Base-by-base conservation (phyloP, 1,284 basidiomycete species). In the Cryptococcus sp. region DNA sequence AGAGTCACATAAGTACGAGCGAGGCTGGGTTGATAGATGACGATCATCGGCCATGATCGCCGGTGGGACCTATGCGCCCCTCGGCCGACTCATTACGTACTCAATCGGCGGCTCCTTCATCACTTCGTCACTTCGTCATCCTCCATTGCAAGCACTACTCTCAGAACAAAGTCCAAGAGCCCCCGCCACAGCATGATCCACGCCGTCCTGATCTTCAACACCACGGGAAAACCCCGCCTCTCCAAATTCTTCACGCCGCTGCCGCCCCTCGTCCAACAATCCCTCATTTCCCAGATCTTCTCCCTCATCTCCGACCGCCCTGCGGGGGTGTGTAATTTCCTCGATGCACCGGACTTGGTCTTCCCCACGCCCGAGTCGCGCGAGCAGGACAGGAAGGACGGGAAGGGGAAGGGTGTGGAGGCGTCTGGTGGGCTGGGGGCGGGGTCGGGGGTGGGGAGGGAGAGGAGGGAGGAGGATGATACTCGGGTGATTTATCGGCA, bases 231-330 rank as follows among this genome's bases (percentile, higher is more conserved):
- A 61, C 86, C 96, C 12, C 87, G 96, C 47, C 80, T 99, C 56
- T 89, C 91, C 65, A 98, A 97, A 78, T 98, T 97, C 83, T 99
- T 96, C 80, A 89, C 89, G 3, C 86, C 89, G 2, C 80, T 90
- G 28, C 85, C 88, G 52, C 87, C 87, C 56, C 84, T 87, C 18
- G 79, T 85, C 4, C 86, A 88, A 74, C 75, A 71, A 63, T 69
- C 71, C 4, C 82, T 92, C 45, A 83, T 91, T 51, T 84, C 87
- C 63, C 87, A 87, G 79, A 93, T 94, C 71, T 94, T 89, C 76
- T 85, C 85, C 15, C 82, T 94, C 50, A 84, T 95, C 45, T 87
- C 85, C 47, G 81, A 86, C 52, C 84, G 91, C 13, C 87, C 88
- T 7, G 77, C 83, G 0, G 84, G 85, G 5, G 80, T 92, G n/a